Evolutionary conservation across 768 basidiomycete species (phyloP), one percentile per base, ranked within the genome.

Genomic region (Amanita rubescens): DNA sequence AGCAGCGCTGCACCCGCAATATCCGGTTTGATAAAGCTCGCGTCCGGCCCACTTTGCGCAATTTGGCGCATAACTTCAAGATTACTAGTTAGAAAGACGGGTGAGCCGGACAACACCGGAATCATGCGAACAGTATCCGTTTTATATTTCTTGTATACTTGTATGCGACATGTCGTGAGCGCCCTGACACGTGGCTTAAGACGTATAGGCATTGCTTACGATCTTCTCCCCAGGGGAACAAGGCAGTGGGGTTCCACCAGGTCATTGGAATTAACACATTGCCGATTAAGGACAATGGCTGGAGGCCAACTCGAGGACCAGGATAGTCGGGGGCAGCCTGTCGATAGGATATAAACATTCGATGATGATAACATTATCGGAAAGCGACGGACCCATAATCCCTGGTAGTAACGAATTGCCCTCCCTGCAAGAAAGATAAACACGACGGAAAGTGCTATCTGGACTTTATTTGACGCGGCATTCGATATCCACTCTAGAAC

Each of bases 381-480:
- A n/a, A n/a, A 6, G 14, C 15, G 17, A 7, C 4, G 19, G 15
- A 72, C 74, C 60, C 63, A 58, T 20, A 74, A 48, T 9, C 66
- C 67, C 34, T 62, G 59, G 9, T 65, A 41, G 20, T 67, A 63
- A 43, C 67, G 67, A 45, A 67, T 19, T 8, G 68, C 47, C 51
- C 64, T 68, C 1, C 72, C 73, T 5, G 63, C 55, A 5, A 66
- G 37, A 51, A 69, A 69, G 15, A 70, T 57, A 30, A 30, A 8
- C 8, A 8, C 27, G 27, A 30, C 27, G 27, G 27, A 30, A 30
- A 30, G 27, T 8, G 27, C 8, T 30, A 30, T 30, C 27, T 30
- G 5, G 3, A 30, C 8, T 30, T 30, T 30, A 8, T 8, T 30
- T 8, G 27, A 30, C 8, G 27, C 27, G 27, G 27, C 27, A 8